A percentile compares a stretch with the other conserved stretches of the same genome.
Conservation (phyloP, 352 stramenopile species). For the Pythium brachiatum region DNA sequence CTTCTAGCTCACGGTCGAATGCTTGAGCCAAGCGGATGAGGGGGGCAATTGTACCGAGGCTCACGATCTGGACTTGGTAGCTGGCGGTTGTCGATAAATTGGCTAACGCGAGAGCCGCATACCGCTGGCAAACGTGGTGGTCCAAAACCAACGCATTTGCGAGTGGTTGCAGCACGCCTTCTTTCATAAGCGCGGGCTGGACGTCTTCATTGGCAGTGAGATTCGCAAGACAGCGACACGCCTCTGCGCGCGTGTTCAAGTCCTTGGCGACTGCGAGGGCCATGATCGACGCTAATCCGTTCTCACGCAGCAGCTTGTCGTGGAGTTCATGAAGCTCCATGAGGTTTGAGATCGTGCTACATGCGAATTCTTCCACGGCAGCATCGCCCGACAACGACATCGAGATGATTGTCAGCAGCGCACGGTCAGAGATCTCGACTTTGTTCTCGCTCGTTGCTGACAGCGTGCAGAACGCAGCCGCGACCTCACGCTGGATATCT, state of each 20-base stretch:
- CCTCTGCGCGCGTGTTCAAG: slow-evolving; percentile 89
- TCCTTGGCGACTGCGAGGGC: slow-evolving; percentile 89
- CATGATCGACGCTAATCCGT: slow-evolving; percentile 91
- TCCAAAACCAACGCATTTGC: slow-evolving; percentile 86
- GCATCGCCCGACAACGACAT: slow-evolving; percentile 92
- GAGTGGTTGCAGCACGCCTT: slow-evolving; percentile 90
- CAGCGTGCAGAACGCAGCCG: slow-evolving; percentile 92
- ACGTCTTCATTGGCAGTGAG: slow-evolving; percentile 94
- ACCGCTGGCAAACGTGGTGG: slow-evolving; percentile 93
- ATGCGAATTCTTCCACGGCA: slow-evolving; percentile 90
- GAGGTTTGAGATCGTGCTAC: slow-evolving; percentile 94
- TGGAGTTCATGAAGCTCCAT: slow-evolving; percentile 94
- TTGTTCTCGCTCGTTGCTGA: slow-evolving; percentile 96
- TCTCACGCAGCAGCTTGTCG: slow-evolving; percentile 93
- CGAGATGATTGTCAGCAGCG: slow-evolving; percentile 94
- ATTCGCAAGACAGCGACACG: slow-evolving; percentile 92
- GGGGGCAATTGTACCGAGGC: slow-evolving; percentile 90
- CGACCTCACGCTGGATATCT: slow-evolving; percentile 91
- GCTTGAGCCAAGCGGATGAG: slow-evolving; percentile 86
- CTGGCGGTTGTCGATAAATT: slow-evolving; percentile 93
- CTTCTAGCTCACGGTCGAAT: slow-evolving; percentile 92
- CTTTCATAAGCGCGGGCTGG: slow-evolving; percentile 89
- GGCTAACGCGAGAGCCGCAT: slow-evolving; percentile 90
- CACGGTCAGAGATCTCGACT: slow-evolving; percentile 92
- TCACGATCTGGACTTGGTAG: slow-evolving; percentile 94